A percentile compares a stretch with the other conserved stretches of the same genome.
These are phyloP conservation scores for Fraxinus angustifolia DNA, from an alignment of 305 asterid species.

Conservation along the genomic window DNA sequence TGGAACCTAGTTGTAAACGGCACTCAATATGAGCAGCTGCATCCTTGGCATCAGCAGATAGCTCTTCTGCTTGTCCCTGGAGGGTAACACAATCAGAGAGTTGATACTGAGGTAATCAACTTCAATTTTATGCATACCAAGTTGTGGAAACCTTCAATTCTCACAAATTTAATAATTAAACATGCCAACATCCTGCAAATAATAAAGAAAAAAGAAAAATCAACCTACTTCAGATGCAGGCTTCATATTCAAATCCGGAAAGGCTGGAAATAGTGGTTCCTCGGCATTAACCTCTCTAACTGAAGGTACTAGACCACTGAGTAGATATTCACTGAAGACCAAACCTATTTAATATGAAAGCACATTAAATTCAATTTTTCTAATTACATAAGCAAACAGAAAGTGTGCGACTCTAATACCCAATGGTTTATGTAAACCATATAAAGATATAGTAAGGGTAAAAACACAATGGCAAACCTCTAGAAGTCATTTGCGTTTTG, in stretches of 20 bases:
- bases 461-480: background rate
- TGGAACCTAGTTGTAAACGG: slow-evolving; percentile 68
- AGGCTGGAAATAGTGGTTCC: slow-evolving; percentile 81
- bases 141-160: background rate
- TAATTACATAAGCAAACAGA: background rate
- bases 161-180: background rate
- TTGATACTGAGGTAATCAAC: background rate
- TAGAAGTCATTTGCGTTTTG: background rate
- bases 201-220: slow-evolving; percentile 11
- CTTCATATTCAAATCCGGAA: slow-evolving; percentile 56
- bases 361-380: slow-evolving; percentile 4
- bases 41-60: slow-evolving; percentile 70
- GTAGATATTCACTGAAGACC: slow-evolving; percentile 87
- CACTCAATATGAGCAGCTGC: slow-evolving; percentile 73
- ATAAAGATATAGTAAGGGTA: background rate
- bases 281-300: slow-evolving; percentile 87
- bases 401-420: background rate
- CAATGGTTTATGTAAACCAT: slow-evolving; percentile 3
- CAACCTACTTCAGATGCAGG: slow-evolving; percentile 56
- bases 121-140: background rate
- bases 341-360: slow-evolving; percentile 52
- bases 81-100: slow-evolving; percentile 17
- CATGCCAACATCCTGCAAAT: slow-evolving; percentile 3
- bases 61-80: slow-evolving; percentile 55
- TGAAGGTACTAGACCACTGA: slow-evolving; percentile 91